These are phyloP conservation scores for Apostasia shenzhenica DNA, from an alignment of 106 monocot species.

Conservation along the genomic window DNA sequence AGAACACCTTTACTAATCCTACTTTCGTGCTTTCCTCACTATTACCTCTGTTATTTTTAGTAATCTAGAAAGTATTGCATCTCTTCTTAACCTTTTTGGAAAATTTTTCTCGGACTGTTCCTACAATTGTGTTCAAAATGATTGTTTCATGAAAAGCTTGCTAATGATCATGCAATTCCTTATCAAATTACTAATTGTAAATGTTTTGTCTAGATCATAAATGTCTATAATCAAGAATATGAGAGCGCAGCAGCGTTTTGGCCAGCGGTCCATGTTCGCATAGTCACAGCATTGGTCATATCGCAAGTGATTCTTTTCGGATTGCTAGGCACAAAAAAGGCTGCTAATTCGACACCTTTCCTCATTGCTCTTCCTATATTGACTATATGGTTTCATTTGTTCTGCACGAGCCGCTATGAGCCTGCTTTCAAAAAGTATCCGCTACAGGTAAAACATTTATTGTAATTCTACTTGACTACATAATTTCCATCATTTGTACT, in stretches of 20 bases:
- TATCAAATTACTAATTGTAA: too few species aligned
- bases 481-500: too few species aligned
- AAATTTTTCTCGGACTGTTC: too few species aligned
- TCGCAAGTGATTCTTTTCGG: constrained; percentile 66
- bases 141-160: too few species aligned
- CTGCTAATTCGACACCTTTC: constrained; percentile 52
- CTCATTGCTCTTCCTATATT: constrained; percentile 65
- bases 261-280: constrained; percentile 64
- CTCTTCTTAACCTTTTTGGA: too few species aligned
- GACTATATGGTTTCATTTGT: constrained; percentile 63
- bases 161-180: too few species aligned
- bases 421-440: constrained; percentile 63
- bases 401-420: constrained; percentile 60
- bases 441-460: constrained; percentile 39
- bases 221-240: constrained; percentile 83
- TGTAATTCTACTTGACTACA: too few species aligned
- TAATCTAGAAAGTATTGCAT: too few species aligned
- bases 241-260: constrained; percentile 75
- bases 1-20: too few species aligned
- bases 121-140: too few species aligned
- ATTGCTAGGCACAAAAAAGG: constrained; percentile 54
- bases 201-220: constrained; percentile 43
- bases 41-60: too few species aligned
- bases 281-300: constrained; percentile 48
- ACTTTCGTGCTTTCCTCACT: too few species aligned